A percentile compares a stretch with the other conserved stretches of the same genome.
phyloP scores from a whole-genome alignment of 106 monocot species.

The Ottelia alismoides region DNA sequence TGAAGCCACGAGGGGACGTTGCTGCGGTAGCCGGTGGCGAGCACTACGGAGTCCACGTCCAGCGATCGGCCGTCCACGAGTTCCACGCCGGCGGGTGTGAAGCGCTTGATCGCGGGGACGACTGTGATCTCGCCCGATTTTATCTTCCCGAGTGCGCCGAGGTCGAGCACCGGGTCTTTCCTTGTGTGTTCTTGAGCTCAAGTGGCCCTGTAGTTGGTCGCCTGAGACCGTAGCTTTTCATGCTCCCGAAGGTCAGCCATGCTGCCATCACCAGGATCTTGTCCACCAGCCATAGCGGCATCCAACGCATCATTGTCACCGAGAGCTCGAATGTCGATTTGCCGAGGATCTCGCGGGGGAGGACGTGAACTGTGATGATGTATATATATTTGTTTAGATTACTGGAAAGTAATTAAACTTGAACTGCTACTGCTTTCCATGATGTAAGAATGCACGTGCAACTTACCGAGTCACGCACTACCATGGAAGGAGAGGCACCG shows the following conservation, averaged over 20 bases:
- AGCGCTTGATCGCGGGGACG: slow-evolving; percentile 44
- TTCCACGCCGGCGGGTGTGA: slow-evolving; percentile 30
- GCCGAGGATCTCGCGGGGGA: slow-evolving; percentile 13
- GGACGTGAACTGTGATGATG: slow-evolving; percentile 10
- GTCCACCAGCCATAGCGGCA: slow-evolving; percentile 35
- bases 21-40: slow-evolving; percentile 48
- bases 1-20: slow-evolving; percentile 57
- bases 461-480: slow-evolving; percentile 18
- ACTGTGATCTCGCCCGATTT: slow-evolving; percentile 45
- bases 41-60: slow-evolving; percentile 30
- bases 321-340: slow-evolving; percentile 17
- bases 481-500: slow-evolving; percentile 32
- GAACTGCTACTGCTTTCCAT: neutral
- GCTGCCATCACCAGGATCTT: slow-evolving; percentile 30
- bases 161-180: slow-evolving; percentile 52
- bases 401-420: too few relatives aligned
- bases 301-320: slow-evolving; percentile 6
- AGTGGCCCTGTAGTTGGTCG: slow-evolving; percentile 41
- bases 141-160: slow-evolving; percentile 44
- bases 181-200: slow-evolving; percentile 45
- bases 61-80: slow-evolving; percentile 26
- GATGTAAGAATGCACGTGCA: neutral
- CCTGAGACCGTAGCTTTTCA: slow-evolving; percentile 27
- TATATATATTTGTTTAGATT: too few relatives aligned
- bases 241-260: slow-evolving; percentile 28